phyloP scores from a whole-genome alignment of 2,329 filamentous ascomycete species.

The Mycosphaerella sp. region DNA sequence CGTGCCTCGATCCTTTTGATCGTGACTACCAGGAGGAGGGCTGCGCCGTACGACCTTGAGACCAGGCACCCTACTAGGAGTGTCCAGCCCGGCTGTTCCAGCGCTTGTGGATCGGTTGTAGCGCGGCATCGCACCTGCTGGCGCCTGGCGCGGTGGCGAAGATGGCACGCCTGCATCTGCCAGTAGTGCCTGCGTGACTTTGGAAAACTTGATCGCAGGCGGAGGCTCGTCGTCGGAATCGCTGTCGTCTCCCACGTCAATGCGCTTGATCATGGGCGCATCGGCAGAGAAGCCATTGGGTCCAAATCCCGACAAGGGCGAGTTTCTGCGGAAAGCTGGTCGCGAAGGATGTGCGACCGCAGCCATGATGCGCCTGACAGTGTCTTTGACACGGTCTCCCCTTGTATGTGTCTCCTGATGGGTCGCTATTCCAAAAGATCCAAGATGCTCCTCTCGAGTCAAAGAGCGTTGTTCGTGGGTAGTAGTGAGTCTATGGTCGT shows the following conservation, averaged over 20 bases:
- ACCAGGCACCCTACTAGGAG: slow-evolving; percentile 33
- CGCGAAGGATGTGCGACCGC: slow-evolving; percentile 31
- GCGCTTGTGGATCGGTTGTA: slow-evolving; percentile 27
- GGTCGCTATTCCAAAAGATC: slow-evolving; percentile 19
- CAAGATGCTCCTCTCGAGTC: slow-evolving; percentile 13
- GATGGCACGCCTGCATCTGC: slow-evolving; percentile 54
- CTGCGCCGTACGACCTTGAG: slow-evolving; percentile 34
- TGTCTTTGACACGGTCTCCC: slow-evolving; percentile 20
- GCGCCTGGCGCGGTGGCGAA: slow-evolving; percentile 45
- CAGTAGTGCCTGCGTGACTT: slow-evolving; percentile 79
- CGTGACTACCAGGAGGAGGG: slow-evolving; percentile 25
- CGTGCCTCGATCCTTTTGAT: slow-evolving; percentile 23
- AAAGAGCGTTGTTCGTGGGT: slow-evolving; percentile 17
- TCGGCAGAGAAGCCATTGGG: slow-evolving; percentile 42
- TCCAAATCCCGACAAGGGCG: slow-evolving; percentile 42
- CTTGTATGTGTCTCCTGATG: slow-evolving; percentile 17
- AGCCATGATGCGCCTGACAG: slow-evolving; percentile 30
- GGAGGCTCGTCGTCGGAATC: slow-evolving; percentile 85
- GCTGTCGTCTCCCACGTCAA: slow-evolving; percentile 71
- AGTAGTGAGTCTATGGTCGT: slow-evolving; percentile 15
- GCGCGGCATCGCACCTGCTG: slow-evolving; percentile 29
- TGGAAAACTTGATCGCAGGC: slow-evolving; percentile 84
- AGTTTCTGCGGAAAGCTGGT: slow-evolving; percentile 38
- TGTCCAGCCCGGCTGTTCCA: slow-evolving; percentile 29
- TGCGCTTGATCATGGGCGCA: slow-evolving; percentile 43